Percentiles rank a stretch among this genome's conserved stretches.
Evolutionary conservation across 306 rosid species (phyloP).

Genomic region (Cucumis cinereus): DNA sequence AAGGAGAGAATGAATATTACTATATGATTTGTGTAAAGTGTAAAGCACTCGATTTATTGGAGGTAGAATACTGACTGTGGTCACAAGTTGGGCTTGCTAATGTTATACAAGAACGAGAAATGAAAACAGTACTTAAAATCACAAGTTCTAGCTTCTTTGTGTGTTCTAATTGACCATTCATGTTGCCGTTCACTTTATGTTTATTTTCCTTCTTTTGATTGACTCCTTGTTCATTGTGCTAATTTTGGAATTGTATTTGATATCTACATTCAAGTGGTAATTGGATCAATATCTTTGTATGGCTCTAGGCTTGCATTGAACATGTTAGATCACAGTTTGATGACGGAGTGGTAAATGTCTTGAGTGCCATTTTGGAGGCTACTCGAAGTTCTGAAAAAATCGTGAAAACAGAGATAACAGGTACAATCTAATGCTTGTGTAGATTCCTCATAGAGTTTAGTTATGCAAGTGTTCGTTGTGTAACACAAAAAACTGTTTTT

Average conservation of each 20-base stretch:
- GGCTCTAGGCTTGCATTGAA: conserved; percentile 54
- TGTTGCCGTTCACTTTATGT: background rate
- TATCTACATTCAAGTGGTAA: background rate
- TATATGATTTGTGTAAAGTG: background rate
- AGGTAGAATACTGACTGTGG: background rate
- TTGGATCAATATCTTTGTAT: conserved; percentile 1
- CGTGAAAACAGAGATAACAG: conserved; percentile 56
- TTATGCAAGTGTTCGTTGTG: background rate
- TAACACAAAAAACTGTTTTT: background rate
- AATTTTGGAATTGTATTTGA: conserved; percentile 6
- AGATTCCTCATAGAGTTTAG: background rate
- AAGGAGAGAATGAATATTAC: background rate
- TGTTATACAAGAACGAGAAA: background rate
- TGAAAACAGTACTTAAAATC: background rate
- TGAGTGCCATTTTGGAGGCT: conserved; percentile 59
- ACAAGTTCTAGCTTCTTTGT: background rate
- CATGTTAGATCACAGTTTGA: conserved; percentile 59
- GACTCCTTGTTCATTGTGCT: background rate
- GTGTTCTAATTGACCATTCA: background rate
- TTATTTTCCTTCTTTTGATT: background rate
- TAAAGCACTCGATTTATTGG: background rate
- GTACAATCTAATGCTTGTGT: conserved; percentile 23
- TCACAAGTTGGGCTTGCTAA: background rate
- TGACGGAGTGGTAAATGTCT: conserved; percentile 57
- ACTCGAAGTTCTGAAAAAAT: conserved; percentile 46